phyloP scores from a whole-genome alignment of 1,284 basidiomycete species.

The Trametes pubescens region DNA sequence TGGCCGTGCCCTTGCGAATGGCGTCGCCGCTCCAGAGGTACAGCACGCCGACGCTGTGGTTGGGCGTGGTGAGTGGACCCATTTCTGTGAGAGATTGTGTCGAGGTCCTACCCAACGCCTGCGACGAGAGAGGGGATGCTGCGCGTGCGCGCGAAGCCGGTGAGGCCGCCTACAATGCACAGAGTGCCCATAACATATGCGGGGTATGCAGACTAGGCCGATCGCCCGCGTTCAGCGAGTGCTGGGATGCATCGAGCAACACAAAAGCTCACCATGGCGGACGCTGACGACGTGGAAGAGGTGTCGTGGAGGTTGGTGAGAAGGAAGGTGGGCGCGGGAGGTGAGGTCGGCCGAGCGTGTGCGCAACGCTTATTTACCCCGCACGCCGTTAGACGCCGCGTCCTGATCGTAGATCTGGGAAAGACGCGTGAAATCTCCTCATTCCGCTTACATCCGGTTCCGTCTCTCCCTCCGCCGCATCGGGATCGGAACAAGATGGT shows the following conservation, averaged over 20 bases:
- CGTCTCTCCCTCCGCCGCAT: not conserved
- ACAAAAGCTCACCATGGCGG: conserved; percentile 28
- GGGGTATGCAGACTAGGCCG: conserved; percentile 76
- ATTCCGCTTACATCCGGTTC: conserved; percentile 4
- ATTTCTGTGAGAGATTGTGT: conserved; percentile 1
- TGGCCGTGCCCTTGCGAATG: conserved; percentile 74
- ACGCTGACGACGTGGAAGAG: conserved; percentile 9
- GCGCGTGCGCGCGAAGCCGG: conserved; percentile 72
- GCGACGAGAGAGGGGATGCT: conserved; percentile 85
- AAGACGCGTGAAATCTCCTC: conserved; percentile 22
- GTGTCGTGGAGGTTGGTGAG: conserved; percentile 14
- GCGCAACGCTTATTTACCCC: conserved; percentile 30
- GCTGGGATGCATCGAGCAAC: not conserved
- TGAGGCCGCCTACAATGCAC: conserved; percentile 80
- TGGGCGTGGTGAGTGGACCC: not conserved
- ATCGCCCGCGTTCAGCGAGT: not conserved
- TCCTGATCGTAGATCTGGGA: conserved; percentile 24
- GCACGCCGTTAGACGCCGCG: conserved; percentile 21
- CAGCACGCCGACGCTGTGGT: conserved; percentile 71
- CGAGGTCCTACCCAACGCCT: conserved; percentile 67
- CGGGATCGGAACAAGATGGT: conserved; percentile 26
- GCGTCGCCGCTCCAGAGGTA: conserved; percentile 80
- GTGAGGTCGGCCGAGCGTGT: conserved; percentile 26
- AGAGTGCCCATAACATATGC: conserved; percentile 82
- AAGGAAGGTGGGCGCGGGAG: conserved; percentile 16